Evolutionary conservation across 306 rosid species (phyloP).

Genomic region (Myrica gale): DNA sequence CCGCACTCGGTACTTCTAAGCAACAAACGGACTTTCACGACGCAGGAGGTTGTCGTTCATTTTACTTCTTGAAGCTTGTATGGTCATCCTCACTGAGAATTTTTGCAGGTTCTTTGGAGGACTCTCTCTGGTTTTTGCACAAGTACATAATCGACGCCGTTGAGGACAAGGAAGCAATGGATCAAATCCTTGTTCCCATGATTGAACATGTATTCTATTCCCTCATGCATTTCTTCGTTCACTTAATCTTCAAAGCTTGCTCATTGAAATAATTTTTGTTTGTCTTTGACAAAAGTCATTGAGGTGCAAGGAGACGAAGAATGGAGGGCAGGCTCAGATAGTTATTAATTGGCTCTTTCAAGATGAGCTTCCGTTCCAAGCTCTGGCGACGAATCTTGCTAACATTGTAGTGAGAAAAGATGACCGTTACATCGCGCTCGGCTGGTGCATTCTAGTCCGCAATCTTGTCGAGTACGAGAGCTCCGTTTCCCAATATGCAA

Average conservation of each 20-base stretch:
- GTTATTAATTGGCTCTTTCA: constrained; percentile 81
- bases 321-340: constrained; percentile 60
- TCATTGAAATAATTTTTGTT: not conserved
- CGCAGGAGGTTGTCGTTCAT: not conserved
- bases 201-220: constrained; percentile 53
- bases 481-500: constrained; percentile 37
- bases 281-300: constrained; percentile 38
- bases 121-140: constrained; percentile 75
- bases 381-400: constrained; percentile 51
- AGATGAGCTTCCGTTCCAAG: constrained; percentile 54
- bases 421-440: constrained; percentile 67
- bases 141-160: constrained; percentile 59
- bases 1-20: constrained; percentile 32
- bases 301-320: constrained; percentile 60
- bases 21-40: not conserved
- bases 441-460: constrained; percentile 82
- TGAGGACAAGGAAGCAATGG: constrained; percentile 34
- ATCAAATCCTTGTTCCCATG: constrained; percentile 64
- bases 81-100: not conserved
- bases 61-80: not conserved
- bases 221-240: not conserved
- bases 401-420: constrained; percentile 46
- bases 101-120: constrained; percentile 48
- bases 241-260: not conserved
- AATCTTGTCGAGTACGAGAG: constrained; percentile 52